A percentile compares a stretch with the other conserved stretches of the same genome.
phyloP scores from a whole-genome alignment of 2,329 filamentous ascomycete species.

The Ophiosphaerella narmari region DNA sequence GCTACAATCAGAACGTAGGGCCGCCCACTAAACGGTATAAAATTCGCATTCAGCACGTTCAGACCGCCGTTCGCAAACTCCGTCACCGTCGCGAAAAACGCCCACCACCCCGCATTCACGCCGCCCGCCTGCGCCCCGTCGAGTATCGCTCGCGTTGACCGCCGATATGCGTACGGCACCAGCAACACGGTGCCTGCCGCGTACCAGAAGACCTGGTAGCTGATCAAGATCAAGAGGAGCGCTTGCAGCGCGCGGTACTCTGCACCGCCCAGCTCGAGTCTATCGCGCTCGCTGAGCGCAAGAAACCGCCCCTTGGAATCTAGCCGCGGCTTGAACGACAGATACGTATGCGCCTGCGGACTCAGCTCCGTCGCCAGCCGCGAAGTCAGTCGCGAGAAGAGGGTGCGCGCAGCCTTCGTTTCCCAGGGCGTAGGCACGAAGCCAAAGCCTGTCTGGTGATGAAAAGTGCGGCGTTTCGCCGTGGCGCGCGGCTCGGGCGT shows the following conservation, averaged over 20 bases:
- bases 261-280: conserved; percentile 55
- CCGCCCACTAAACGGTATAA: conserved; percentile 61
- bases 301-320: conserved; percentile 39
- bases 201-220: conserved; percentile 41
- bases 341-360: conserved; percentile 32
- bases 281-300: conserved; percentile 48
- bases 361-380: conserved; percentile 23
- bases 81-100: conserved; percentile 52
- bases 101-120: conserved; percentile 41
- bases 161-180: conserved; percentile 50
- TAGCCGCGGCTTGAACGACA: conserved; percentile 38
- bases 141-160: conserved; percentile 49
- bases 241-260: conserved; percentile 58
- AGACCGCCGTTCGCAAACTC: conserved; percentile 60
- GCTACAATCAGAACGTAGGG: conserved; percentile 55
- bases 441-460: conserved; percentile 33
- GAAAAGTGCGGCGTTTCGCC: conserved; percentile 20
- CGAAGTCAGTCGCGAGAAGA: conserved; percentile 27
- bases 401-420: conserved; percentile 23
- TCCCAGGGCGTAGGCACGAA: conserved; percentile 41
- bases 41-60: conserved; percentile 61
- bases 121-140: conserved; percentile 42
- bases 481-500: too few species aligned
- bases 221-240: conserved; percentile 53
- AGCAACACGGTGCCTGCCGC: conserved; percentile 54